phyloP scores from a whole-genome alignment of 2,329 filamentous ascomycete genomes.

The Elsinoe australis region DNA sequence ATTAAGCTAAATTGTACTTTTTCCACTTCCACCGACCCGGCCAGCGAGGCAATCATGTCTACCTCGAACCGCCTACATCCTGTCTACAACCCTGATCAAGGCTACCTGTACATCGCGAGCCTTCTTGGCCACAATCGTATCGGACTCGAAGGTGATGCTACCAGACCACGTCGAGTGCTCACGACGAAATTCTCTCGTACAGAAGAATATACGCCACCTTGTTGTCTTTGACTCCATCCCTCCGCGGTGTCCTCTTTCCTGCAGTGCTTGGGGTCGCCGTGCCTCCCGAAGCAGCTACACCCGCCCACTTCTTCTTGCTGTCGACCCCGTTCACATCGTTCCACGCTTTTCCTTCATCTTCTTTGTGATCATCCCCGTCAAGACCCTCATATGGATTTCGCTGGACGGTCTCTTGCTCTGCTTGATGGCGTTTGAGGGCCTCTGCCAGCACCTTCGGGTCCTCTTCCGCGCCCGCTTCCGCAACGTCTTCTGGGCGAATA shows the following conservation, averaged over 20 bases:
- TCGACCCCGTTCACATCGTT: conserved; percentile 67
- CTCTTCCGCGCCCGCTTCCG: conserved; percentile 75
- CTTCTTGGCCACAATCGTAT: too few species aligned
- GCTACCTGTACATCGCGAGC: conserved; percentile 14
- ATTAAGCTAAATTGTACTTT: conserved; percentile 10
- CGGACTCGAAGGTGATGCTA: too few species aligned
- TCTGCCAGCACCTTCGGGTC: conserved; percentile 61
- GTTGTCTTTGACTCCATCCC: conserved; percentile 65
- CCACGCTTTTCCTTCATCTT: conserved; percentile 62
- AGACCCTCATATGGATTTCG: conserved; percentile 67
- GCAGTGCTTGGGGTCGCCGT: conserved; percentile 47
- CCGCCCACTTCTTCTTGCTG: conserved; percentile 51
- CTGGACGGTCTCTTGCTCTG: conserved; percentile 34
- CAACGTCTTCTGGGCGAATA: conserved; percentile 80
- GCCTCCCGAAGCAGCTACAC: conserved; percentile 45
- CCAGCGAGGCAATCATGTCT: conserved; percentile 10
- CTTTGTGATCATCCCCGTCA: conserved; percentile 58
- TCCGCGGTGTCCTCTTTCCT: conserved; percentile 45
- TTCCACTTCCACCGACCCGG: not conserved
- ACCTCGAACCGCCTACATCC: not conserved
- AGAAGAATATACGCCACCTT: conserved; percentile 96
- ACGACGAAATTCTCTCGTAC: conserved; percentile 63
- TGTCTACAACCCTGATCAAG: not conserved
- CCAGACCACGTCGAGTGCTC: too few species aligned
- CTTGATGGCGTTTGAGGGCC: conserved; percentile 58